Conservation (phyloP, 768 basidiomycete genomes). For the Kwoniella sp. region DNA sequence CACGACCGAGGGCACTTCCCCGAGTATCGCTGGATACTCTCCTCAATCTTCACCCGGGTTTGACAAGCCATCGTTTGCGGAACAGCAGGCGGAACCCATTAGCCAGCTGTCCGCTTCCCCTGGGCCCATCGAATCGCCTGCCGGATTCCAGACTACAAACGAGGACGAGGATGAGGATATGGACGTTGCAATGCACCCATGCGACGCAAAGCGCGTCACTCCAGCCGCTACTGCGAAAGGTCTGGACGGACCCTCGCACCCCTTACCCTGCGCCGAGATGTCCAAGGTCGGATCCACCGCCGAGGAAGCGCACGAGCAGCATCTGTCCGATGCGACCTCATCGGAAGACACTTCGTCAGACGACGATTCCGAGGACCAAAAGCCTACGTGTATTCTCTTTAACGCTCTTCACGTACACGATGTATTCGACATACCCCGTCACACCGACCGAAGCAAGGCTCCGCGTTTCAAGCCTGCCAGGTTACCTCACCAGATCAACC, state of each 20-base stretch:
- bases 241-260: constrained; percentile 20
- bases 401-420: constrained; percentile 42
- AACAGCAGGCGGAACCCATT: constrained; percentile 1
- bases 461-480: constrained; percentile 33
- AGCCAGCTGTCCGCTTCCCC: not conserved
- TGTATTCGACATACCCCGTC: constrained; percentile 35
- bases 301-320: not conserved
- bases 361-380: constrained; percentile 18
- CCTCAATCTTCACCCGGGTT: constrained; percentile 3
- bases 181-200: constrained; percentile 44
- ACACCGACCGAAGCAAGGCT: not conserved
- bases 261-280: constrained; percentile 14
- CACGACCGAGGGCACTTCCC: constrained; percentile 36
- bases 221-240: constrained; percentile 18
- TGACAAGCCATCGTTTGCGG: constrained; percentile 12
- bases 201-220: constrained; percentile 35
- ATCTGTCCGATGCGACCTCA: constrained; percentile 13
- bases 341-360: constrained; percentile 3
- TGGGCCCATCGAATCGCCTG: not conserved
- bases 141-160: not conserved
- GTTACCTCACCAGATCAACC: constrained; percentile 42
- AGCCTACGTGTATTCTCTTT: constrained; percentile 31
- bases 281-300: constrained; percentile 1
- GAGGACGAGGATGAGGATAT: constrained; percentile 6
- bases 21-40: constrained; percentile 25